These are phyloP conservation scores for Solanum acaule DNA, from an alignment of 257 asterid species.

Conservation along the genomic window DNA sequence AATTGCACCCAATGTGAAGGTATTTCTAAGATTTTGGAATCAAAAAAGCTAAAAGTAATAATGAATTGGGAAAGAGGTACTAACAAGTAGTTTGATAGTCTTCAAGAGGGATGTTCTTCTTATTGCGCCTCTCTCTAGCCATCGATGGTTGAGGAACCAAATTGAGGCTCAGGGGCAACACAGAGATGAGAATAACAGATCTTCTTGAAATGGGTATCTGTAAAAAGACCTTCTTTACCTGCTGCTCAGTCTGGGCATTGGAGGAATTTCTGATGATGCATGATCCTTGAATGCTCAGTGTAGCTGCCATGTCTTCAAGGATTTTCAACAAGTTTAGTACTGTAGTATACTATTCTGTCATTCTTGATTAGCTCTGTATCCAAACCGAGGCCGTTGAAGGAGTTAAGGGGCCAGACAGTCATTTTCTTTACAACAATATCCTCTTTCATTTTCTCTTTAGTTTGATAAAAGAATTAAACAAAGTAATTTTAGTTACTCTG, in stretches of 20 bases:
- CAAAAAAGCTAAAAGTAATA: background rate
- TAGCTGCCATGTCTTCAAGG: constrained; percentile 37
- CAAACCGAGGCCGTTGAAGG: background rate
- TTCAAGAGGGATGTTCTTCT: constrained; percentile 62
- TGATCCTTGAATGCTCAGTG: constrained; percentile 12
- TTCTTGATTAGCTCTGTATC: background rate
- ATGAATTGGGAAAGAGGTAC: constrained; percentile 5
- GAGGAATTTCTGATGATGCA: constrained; percentile 1
- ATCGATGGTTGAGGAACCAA: constrained; percentile 46
- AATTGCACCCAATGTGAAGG: background rate
- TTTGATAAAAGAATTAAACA: background rate
- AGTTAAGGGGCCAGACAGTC: background rate
- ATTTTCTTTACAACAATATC: background rate
- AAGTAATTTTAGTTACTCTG: too few species aligned
- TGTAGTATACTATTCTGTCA: background rate
- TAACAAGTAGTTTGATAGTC: constrained; percentile 55
- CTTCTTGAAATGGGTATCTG: constrained; percentile 69
- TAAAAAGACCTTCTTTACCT: background rate
- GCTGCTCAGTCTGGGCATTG: constrained; percentile 1
- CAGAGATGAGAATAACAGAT: constrained; percentile 49
- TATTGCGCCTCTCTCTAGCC: constrained; percentile 89
- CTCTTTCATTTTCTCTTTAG: background rate
- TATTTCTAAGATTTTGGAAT: background rate
- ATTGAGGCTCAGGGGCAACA: constrained; percentile 34
- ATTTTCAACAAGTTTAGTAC: background rate